Base-by-base conservation (phyloP, 768 basidiomycete genomes). In the Leccinum uliginosum region DNA sequence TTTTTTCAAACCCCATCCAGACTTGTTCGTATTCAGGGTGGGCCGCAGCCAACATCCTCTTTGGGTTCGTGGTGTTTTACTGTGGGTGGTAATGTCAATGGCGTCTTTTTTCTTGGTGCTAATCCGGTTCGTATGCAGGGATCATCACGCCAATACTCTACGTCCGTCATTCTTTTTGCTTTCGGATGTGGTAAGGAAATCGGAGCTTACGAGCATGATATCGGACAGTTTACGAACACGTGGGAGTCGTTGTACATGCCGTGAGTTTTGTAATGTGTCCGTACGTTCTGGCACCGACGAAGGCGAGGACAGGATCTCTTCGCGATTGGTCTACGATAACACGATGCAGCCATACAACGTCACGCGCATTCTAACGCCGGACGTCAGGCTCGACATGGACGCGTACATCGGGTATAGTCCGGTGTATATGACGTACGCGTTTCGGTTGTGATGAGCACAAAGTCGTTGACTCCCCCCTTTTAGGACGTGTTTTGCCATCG, bases 21-120 rank as follows among this genome's bases (percentile, higher is more conserved):
- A 3, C 15, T 47, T 23, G 46, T 26, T 32, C 11, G 15, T 47
- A 63, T n/a, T 8, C 12, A 71, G 70, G 87, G 87, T 90, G 88
- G 87, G 87, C 88, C 3, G 79, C 83, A 62, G 87, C 83, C n/a
- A 90, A 90, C 67, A 78, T 89, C 60, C 73, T 83, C 10, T 72
- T 71, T 59, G 84, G 87, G 6, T 85, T 90, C 62, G 74, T 85
- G 15, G 74, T 87, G 69, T 86, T 91, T 75, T 90, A 83, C 74
- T 49, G 48, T 49, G 12, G 2, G 29, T 49, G 9, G n/a, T 29
- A n/a, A 6, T 21, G 8, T n/a, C 17, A 9, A 17, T 26, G 7
- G 14, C 24, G 8, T 4, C 9, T 17, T n/a, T 17, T 24, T 27
- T 24, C 17, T 47, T 24, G 43, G 11, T 53, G 30, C 47, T 60